phyloP scores from a whole-genome alignment of 1,284 basidiomycete species.

The Tilletia caries region DNA sequence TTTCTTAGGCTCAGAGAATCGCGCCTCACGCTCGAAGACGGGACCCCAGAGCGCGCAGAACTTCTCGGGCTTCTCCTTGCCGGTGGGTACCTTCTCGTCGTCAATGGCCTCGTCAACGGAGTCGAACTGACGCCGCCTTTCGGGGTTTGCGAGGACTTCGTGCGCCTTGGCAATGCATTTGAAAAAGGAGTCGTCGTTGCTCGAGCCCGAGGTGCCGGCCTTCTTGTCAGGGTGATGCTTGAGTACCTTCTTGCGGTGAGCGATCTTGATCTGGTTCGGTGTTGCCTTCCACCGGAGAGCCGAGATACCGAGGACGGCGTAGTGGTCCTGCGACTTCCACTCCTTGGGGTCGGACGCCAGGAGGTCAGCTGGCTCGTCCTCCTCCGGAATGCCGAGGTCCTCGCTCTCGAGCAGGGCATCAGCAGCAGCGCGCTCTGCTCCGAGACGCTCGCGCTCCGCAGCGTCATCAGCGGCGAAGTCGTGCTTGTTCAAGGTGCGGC shows the following conservation, averaged over 20 bases:
- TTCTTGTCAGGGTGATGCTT: conserved; percentile 99
- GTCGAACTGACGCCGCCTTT: conserved; percentile 91
- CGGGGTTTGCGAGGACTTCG: conserved; percentile 81
- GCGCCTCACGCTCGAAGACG: conserved; percentile 82
- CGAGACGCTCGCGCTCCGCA: conserved; percentile 31
- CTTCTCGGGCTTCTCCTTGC: conserved; percentile 58
- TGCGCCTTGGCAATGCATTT: conserved; percentile 98
- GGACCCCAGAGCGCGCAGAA: conserved; percentile 69
- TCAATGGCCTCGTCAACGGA: conserved; percentile 85
- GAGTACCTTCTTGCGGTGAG: conserved; percentile 97
- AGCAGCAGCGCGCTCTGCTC: conserved; percentile 56
- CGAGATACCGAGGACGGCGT: conserved; percentile 89
- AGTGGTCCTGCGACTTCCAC: conserved; percentile 99
- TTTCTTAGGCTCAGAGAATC: conserved; percentile 72
- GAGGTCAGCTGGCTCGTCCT: conserved; percentile 73
- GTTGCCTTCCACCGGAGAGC: conserved; percentile 83
- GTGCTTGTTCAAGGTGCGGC: conserved; percentile 42
- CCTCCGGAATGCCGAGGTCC: conserved; percentile 80
- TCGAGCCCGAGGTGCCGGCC: conserved; percentile 67
- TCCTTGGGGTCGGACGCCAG: conserved; percentile 85
- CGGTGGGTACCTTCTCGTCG: conserved; percentile 58
- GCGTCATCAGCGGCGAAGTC: conserved; percentile 49
- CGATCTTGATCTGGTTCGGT: conserved; percentile 89
- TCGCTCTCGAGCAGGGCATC: conserved; percentile 71
- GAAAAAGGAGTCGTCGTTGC: conserved; percentile 97